Conservation (phyloP, 140 eudicot species). For the Senecio squalidus region DNA sequence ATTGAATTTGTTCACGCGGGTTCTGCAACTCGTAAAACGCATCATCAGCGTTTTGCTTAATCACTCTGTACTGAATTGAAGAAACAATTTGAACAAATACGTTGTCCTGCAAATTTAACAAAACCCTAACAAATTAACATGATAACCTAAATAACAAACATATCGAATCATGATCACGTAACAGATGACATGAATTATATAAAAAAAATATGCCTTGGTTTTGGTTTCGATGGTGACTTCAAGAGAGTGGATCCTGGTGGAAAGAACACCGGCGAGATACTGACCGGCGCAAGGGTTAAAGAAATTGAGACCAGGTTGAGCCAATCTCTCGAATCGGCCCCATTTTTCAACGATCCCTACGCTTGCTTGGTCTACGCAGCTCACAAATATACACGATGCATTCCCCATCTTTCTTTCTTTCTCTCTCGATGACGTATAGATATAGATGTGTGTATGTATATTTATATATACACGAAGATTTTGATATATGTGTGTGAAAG, state of each 20-base stretch:
- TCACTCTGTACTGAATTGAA: conserved; percentile 86
- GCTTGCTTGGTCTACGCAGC: conserved; percentile 88
- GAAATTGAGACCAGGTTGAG: conserved; percentile 83
- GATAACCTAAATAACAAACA: neutral
- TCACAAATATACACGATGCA: conserved; percentile 47
- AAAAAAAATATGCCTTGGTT: conserved; percentile 60
- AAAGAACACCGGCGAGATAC: conserved; percentile 65
- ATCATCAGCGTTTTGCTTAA: conserved; percentile 84
- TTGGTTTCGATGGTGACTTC: conserved; percentile 96
- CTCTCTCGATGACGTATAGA: no score
- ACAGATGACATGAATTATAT: neutral
- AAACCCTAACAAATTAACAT: no score
- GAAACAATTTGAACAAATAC: conserved; percentile 89
- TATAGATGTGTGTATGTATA: no score
- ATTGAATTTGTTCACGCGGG: conserved; percentile 88
- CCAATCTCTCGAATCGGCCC: conserved; percentile 81
- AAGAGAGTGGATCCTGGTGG: conserved; percentile 82
- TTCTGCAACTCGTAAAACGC: conserved; percentile 93
- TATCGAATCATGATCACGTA: no score
- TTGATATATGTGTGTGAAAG: no score
- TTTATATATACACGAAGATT: no score
- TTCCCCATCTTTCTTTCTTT: no score
- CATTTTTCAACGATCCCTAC: conserved; percentile 74
- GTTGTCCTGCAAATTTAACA: conserved; percentile 58
- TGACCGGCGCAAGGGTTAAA: conserved; percentile 83